Conservation (phyloP, 305 asterid genomes). For the Rubia balearica region DNA sequence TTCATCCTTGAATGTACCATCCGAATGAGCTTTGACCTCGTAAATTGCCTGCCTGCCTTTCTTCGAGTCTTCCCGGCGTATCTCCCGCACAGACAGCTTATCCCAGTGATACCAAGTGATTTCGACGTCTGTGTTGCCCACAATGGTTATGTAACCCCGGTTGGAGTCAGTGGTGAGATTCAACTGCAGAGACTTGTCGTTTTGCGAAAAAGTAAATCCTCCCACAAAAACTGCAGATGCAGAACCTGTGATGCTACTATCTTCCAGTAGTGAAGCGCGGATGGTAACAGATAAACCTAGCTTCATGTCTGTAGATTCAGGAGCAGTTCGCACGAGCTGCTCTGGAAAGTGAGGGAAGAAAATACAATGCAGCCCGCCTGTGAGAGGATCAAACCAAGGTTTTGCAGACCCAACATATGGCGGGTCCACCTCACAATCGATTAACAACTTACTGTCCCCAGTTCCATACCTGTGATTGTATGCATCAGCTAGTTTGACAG, state of each 20-base stretch:
- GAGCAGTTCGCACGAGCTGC: slow-evolving; percentile 37
- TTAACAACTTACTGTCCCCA: slow-evolving; percentile 24
- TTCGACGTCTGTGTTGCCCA: slow-evolving; percentile 59
- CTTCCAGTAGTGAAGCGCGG: slow-evolving; percentile 54
- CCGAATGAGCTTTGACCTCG: slow-evolving; percentile 43
- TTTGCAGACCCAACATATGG: slow-evolving; percentile 53
- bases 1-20: slow-evolving; percentile 39
- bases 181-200: slow-evolving; percentile 37
- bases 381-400: slow-evolving; percentile 57
- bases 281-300: slow-evolving; percentile 41
- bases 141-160: slow-evolving; percentile 44
- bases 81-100: slow-evolving; percentile 34
- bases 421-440: slow-evolving; percentile 65
- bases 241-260: slow-evolving; percentile 47
- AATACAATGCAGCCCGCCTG: slow-evolving; percentile 47
- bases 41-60: slow-evolving; percentile 33
- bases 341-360: slow-evolving; percentile 78
- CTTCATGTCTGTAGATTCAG: slow-evolving; percentile 26
- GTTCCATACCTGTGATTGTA: slow-evolving; percentile 22
- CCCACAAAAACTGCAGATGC: slow-evolving; percentile 75
- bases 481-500: slow-evolving; percentile 42
- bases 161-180: slow-evolving; percentile 42
- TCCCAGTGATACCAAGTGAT: slow-evolving; percentile 53
- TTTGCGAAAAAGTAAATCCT: slow-evolving; percentile 55
- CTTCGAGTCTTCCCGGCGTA: slow-evolving; percentile 27